These are phyloP conservation scores for Serendipita sp. DNA, from an alignment of 768 basidiomycete genomes.

Conservation along the genomic window DNA sequence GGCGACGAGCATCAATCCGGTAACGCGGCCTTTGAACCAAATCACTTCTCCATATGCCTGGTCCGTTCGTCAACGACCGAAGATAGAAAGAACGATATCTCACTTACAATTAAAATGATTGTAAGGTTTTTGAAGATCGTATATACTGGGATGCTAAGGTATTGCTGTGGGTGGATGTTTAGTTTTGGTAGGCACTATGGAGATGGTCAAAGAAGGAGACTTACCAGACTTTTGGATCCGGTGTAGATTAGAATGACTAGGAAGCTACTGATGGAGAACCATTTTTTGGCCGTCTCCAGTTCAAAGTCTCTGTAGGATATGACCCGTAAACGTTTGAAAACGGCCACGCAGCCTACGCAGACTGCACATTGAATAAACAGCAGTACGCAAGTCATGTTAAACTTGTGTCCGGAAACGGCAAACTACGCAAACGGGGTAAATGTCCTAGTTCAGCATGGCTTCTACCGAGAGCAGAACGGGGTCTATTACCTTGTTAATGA, in stretches of 20 bases:
- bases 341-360: constrained; percentile 60
- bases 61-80: not conserved
- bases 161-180: constrained; percentile 48
- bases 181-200: not conserved
- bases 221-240: constrained; percentile 87
- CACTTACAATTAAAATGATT: constrained; percentile 88
- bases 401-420: constrained; percentile 82
- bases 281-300: constrained; percentile 65
- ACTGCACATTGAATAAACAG: constrained; percentile 82
- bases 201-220: constrained; percentile 20
- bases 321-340: constrained; percentile 57
- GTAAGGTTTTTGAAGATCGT: constrained; percentile 99
- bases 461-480: not conserved
- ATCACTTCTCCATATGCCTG: constrained; percentile 95
- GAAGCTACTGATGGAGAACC: constrained; percentile 89
- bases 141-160: constrained; percentile 89
- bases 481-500: constrained; percentile 74
- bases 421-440: constrained; percentile 33
- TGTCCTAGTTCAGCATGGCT: not conserved
- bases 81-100: not conserved
- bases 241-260: constrained; percentile 95
- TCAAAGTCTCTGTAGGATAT: constrained; percentile 80
- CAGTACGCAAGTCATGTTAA: constrained; percentile 95
- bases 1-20: constrained; percentile 70
- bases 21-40: constrained; percentile 88